Evolutionary conservation across 2,329 filamentous ascomycete species (phyloP).

Genomic region (Ophidiomyces ophidiicola): DNA sequence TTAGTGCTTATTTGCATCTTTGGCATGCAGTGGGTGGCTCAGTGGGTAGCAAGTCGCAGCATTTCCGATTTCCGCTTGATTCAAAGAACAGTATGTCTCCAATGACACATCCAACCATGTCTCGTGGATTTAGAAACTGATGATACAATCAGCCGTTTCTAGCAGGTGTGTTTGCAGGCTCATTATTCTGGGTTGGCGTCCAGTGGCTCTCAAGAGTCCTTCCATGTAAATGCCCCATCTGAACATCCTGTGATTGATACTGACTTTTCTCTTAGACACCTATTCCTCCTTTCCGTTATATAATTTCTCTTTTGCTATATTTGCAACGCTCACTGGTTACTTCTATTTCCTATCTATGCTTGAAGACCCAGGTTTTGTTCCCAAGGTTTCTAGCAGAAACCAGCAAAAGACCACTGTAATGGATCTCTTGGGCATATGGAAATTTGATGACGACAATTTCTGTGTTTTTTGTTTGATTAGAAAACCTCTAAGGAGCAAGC

Average conservation of each 20-base stretch:
- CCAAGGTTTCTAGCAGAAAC: conserved; percentile 76
- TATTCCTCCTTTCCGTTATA: conserved; percentile 55
- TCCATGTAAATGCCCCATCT: conserved; percentile 44
- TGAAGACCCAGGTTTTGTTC: conserved; percentile 83
- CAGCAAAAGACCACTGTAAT: conserved; percentile 84
- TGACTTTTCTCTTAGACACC: conserved; percentile 43
- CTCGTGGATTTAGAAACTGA: conserved; percentile 14
- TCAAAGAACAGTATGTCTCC: conserved; percentile 70
- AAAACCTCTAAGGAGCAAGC: conserved; percentile 84
- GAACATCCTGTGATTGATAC: conserved; percentile 1
- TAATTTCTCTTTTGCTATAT: conserved; percentile 61
- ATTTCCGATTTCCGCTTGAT: conserved; percentile 80
- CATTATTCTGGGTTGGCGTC: conserved; percentile 66
- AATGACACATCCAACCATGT: neutral
- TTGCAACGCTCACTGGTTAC: conserved; percentile 58
- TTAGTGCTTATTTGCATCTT: conserved; percentile 52
- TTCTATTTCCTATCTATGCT: conserved; percentile 82
- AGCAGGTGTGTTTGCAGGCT: conserved; percentile 81
- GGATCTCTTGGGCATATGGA: conserved; percentile 70
- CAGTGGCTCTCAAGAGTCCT: conserved; percentile 65
- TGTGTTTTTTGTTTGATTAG: conserved; percentile 91
- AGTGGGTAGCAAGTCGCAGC: conserved; percentile 67
- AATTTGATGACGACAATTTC: conserved; percentile 89
- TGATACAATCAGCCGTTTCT: conserved; percentile 60
- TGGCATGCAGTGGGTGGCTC: conserved; percentile 61